Base-by-base conservation (phyloP, 345 rosid genomes). In the Syzygium oleosum region DNA sequence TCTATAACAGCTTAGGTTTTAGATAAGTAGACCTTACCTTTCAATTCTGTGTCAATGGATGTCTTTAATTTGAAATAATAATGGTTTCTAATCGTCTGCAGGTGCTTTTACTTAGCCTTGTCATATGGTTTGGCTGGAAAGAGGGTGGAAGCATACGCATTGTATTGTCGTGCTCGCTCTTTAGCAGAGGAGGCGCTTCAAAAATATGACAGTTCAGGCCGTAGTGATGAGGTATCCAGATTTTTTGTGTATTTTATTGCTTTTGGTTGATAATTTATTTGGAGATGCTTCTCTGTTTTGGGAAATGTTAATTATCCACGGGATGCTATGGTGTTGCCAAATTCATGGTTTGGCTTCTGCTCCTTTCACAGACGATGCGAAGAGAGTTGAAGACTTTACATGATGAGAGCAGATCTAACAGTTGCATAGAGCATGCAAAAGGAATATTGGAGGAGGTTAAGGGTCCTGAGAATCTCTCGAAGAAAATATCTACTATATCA, bases 121-220 rank as follows among this genome's bases (percentile, higher is more conserved):
- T 97, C 99, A 16, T 97, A 98, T 91, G 95, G 99, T 89, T 90
- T 94, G 90, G 98, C 98, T 88, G 98, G 97, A 61, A 98, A 98
- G 88, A 95, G 96, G 91, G 85, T 93, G 78, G 99, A 98, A 92
- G 98, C 99, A 77, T 98, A 94, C 59, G 92, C 94, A 61, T 91
- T 98, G 86, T 96, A 92, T 88, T 88, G 93, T 85, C 98, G 89
- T 89, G 96, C 99, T 88, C 93, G 94, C 86, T 94, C 97, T 85
- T 93, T 96, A 85, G 94, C 97, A 85, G 96, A 95, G 89, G 88
- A 98, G 85, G 98, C 98, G 88, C 87, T 96, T 17, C 63, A 88
- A 88, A 95, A 92, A 90, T 92, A 90, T 91, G 92, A 92, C 89
- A 85, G 87, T 90, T 73, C 53, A 31, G 87, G 86, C 54, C 89